phyloP scores from a whole-genome alignment of 2,329 filamentous ascomycete genomes.

The Colletotrichum tropicale region DNA sequence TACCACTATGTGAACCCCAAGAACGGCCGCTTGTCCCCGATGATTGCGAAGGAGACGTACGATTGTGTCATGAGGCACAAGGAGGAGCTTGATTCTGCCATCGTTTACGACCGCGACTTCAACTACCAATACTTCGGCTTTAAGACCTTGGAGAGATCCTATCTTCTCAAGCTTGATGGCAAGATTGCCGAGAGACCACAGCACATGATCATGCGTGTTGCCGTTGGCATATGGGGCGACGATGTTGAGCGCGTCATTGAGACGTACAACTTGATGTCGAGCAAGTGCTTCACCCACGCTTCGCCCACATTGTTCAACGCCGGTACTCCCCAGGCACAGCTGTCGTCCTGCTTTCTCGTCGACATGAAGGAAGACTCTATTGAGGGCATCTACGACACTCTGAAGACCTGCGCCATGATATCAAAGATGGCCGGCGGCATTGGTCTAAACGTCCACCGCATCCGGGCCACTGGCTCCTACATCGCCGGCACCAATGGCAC shows the following conservation, averaged over 20 bases:
- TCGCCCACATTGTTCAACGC: constrained; percentile 98
- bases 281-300: constrained; percentile 97
- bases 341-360: constrained; percentile 98
- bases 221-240: constrained; percentile 95
- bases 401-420: constrained; percentile 99
- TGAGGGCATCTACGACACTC: constrained; percentile 97
- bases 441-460: constrained; percentile 94
- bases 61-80: constrained; percentile 95
- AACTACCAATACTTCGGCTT: constrained; percentile 99
- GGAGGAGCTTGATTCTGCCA: constrained; percentile 97
- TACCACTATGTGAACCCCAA: constrained; percentile 97
- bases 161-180: constrained; percentile 92
- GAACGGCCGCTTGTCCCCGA: constrained; percentile 82
- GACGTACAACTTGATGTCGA: constrained; percentile 99
- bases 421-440: constrained; percentile 99
- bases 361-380: constrained; percentile 99
- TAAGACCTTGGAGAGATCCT: constrained; percentile 98
- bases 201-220: constrained; percentile 99
- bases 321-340: constrained; percentile 90
- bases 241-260: constrained; percentile 94
- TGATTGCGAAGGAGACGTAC: constrained; percentile 93
- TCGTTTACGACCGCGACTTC: constrained; percentile 99
- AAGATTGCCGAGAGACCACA: constrained; percentile 97
- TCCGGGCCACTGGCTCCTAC: constrained; percentile 96
- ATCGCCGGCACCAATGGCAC: constrained; percentile 98